A percentile compares a stretch with the other conserved stretches of the same genome.
Conservation (phyloP, 192 early-diverging fungal species). For the Coemansia sp. region DNA sequence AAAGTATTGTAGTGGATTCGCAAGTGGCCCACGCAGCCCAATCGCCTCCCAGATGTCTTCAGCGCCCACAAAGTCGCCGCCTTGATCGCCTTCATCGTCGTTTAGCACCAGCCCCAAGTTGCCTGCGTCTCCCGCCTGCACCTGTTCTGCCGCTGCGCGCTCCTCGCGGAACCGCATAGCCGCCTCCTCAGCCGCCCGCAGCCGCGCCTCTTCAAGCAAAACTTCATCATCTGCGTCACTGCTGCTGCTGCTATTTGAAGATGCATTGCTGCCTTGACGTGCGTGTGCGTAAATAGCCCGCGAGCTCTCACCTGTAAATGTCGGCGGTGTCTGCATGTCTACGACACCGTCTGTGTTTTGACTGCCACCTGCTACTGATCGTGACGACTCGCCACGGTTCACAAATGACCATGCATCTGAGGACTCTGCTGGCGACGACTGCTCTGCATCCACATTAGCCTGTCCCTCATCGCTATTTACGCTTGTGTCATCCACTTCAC, state of each 20-base stretch:
- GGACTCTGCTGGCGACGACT: conserved; percentile 2
- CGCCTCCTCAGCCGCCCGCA: conserved; percentile 7
- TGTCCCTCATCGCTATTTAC: background rate
- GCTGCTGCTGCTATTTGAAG: conserved; percentile 1
- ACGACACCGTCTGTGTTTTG: background rate
- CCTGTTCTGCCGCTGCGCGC: background rate
- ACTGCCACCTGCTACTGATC: background rate
- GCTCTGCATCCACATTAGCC: background rate
- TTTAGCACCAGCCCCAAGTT: background rate
- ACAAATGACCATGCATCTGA: conserved; percentile 34
- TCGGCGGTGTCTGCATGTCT: conserved; percentile 10
- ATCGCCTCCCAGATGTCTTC: conserved; percentile 86
- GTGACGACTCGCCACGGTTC: conserved; percentile 8
- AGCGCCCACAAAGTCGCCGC: conserved; percentile 61
- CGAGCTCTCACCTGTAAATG: conserved; percentile 33
- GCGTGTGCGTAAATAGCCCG: conserved; percentile 22
- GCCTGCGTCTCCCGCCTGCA: background rate
- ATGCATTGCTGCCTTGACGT: background rate
- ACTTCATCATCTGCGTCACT: background rate
- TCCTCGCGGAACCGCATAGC: conserved; percentile 9
- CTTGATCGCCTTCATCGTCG: conserved; percentile 47
- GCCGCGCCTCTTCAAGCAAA: background rate
- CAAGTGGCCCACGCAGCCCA: conserved; percentile 84
- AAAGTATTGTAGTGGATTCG: conserved; percentile 78
- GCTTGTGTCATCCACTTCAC: background rate